Conservation (phyloP, 2,329 filamentous ascomycete genomes). For the Pyricularia pennisetigena region DNA sequence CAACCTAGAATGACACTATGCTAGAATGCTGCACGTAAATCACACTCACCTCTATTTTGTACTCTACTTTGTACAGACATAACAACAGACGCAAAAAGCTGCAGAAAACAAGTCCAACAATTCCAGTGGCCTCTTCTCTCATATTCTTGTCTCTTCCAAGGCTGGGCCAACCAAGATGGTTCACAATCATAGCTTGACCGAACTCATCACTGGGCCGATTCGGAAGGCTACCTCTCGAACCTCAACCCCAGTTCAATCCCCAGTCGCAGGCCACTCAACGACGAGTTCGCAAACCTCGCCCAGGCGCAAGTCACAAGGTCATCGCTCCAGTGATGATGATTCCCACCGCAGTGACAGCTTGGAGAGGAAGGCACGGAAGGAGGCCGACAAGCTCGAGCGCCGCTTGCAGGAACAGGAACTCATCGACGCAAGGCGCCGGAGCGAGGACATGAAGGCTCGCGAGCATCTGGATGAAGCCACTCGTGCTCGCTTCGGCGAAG, state of each 20-base stretch:
- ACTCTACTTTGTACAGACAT: not conserved
- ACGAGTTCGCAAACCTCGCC: not conserved
- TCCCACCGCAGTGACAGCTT: slow-evolving; percentile 1
- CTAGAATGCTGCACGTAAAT: not conserved
- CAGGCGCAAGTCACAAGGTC: not conserved
- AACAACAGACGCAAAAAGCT: not conserved
- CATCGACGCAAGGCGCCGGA: slow-evolving; percentile 1
- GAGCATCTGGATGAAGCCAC: slow-evolving; percentile 4
- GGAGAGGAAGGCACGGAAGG: slow-evolving; percentile 3
- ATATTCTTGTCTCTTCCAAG: not conserved
- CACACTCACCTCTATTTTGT: not conserved
- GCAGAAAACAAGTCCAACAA: not conserved
- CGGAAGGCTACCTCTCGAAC: not conserved
- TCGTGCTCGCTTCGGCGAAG: slow-evolving; percentile 2
- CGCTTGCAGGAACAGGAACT: not conserved
- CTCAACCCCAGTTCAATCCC: not conserved
- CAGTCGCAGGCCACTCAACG: not conserved
- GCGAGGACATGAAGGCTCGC: slow-evolving; percentile 5
- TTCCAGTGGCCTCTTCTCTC: not conserved
- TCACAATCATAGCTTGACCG: not conserved
- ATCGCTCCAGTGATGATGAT: not conserved
- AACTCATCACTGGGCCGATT: slow-evolving; percentile 1
- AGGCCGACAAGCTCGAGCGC: slow-evolving; percentile 4
- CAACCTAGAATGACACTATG: not conserved
- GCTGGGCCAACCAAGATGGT: not conserved